phyloP scores from a whole-genome alignment of 2,329 filamentous ascomycete genomes.

The Hymenoscyphus occultus region DNA sequence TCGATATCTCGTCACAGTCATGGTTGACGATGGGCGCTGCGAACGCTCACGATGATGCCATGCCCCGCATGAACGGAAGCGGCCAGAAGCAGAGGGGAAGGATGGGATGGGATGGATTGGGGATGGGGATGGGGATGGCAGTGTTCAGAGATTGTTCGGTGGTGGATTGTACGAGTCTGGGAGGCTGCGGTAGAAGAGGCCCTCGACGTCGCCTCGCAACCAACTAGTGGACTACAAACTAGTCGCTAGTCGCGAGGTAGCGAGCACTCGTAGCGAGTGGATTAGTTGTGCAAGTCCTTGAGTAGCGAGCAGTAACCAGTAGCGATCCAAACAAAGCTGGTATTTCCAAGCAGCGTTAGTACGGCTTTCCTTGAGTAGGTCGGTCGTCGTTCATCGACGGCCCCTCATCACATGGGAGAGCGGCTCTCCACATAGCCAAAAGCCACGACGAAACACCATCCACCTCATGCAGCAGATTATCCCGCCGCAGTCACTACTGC shows the following conservation, averaged over 20 bases:
- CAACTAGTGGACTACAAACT: not conserved
- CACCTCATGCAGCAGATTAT: not conserved
- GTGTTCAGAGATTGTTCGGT: too few species aligned
- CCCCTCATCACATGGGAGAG: not conserved
- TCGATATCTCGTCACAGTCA: not conserved
- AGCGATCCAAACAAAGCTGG: too few species aligned
- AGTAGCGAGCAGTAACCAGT: too few species aligned
- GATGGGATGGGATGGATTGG: not conserved
- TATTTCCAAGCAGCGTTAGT: too few species aligned
- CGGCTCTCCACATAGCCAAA: not conserved
- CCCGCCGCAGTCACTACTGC: not conserved
- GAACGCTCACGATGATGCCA: not conserved
- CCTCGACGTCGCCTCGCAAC: not conserved
- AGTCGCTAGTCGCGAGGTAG: not conserved
- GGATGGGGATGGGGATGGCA: not conserved
- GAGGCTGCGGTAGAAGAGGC: not conserved
- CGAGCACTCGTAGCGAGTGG: too few species aligned
- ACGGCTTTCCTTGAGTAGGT: too few species aligned
- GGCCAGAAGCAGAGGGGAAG: not conserved
- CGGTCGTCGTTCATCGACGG: too few species aligned
- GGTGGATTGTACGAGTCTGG: not conserved
- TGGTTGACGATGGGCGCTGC: not conserved
- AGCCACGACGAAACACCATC: not conserved
- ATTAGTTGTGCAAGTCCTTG: too few species aligned
- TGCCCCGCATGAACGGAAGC: constrained; percentile 3